These are phyloP conservation scores for Brettanomyces sp. DNA, from an alignment of 805 yeast genomes.

Conservation along the genomic window DNA sequence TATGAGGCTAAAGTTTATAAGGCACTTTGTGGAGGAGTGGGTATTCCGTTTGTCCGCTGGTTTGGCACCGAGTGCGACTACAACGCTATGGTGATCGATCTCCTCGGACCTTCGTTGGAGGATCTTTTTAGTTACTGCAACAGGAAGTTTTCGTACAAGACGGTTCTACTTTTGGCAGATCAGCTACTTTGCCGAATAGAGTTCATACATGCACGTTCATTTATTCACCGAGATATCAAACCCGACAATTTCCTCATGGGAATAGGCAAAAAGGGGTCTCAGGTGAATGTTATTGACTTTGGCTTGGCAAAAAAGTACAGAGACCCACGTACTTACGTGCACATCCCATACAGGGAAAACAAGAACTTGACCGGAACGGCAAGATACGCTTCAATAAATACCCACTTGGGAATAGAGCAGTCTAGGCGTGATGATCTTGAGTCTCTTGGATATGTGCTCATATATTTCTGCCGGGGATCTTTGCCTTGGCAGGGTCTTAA, in stretches of 20 bases:
- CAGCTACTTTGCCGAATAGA: conserved; percentile 91
- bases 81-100: conserved; percentile 93
- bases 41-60: conserved; percentile 95
- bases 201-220: conserved; percentile 90
- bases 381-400: conserved; percentile 88
- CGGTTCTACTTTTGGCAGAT: conserved; percentile 87
- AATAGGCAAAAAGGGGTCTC: conserved; percentile 88
- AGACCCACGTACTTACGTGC: conserved; percentile 89
- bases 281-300: conserved; percentile 88
- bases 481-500: conserved; percentile 98
- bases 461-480: conserved; percentile 90
- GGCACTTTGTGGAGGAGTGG: conserved; percentile 91
- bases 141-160: conserved; percentile 85
- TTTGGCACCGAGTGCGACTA: conserved; percentile 94
- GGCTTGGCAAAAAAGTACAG: conserved; percentile 91
- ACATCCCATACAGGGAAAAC: conserved; percentile 93
- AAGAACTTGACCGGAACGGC: conserved; percentile 97
- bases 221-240: conserved; percentile 75
- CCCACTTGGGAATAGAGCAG: conserved; percentile 96
- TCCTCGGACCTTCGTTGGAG: conserved; percentile 90
- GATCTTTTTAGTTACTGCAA: conserved; percentile 94
- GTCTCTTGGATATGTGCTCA: conserved; percentile 86
- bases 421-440: conserved; percentile 95
- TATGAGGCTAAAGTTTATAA: conserved; percentile 95
- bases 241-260: conserved; percentile 85